Base-by-base conservation (phyloP, 176 grass and related monocot species). In the Carex cristatella region DNA sequence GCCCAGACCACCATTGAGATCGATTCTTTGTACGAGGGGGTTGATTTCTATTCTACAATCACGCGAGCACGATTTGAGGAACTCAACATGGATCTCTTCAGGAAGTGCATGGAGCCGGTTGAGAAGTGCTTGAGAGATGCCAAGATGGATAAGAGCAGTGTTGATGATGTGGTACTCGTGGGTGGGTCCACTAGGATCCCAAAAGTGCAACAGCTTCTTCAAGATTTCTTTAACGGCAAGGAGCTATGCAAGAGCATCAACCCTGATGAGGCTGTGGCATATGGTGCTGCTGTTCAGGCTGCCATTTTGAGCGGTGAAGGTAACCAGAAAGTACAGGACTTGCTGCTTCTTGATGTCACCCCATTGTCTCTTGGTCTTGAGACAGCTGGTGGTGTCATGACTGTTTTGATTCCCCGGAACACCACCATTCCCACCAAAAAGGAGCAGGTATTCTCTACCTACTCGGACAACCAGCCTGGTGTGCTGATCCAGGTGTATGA, bases 241-340 rank as follows among this genome's bases (percentile, higher is more conserved):
- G 92, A 97, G 73, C 86, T 94, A 5, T 97, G 94, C 92, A 97
- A 97, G 88, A 97, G 90, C 84, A 97, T 97, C 89, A 97, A 97
- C 77, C 92, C 94, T 2, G 94, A 97, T 23, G 94, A 97, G 79
- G 92, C 94, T 1, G 94, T 97, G 19, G 94, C 94, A 0, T 97
- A 94, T 32, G 92, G 94, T 37, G 94, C 92, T 1, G 87, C 92
- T 1, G 94, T 97, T n/a, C 92, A 97, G 84, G 94, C 94, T 37
- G 94, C 94, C 30, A 97, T 97, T 65, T 81, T 97, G 62, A 94
- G 84, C 18, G 94, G 94, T 37, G 90, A 92, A 86, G 94, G 94
- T 84, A 97, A 92, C 55, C 86, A 97, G 88, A 94, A 94, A 79
- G 94, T 94, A 35, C 94, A 97, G 67, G 94, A 94, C 68, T 78